Conservation (phyloP, 1,284 basidiomycete species). For the Mycena sp. region DNA sequence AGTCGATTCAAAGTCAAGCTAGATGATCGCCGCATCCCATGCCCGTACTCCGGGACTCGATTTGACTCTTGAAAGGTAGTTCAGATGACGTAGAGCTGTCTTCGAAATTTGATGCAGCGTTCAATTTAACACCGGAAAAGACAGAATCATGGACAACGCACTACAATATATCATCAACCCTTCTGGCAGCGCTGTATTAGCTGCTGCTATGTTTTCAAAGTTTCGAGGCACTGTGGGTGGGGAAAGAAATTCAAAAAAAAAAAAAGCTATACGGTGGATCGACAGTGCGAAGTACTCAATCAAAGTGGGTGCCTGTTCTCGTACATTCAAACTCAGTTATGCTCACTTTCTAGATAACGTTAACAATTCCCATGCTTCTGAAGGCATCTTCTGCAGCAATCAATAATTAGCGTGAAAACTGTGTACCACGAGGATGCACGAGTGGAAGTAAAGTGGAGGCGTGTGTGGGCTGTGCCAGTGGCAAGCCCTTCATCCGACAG, state of each 20-base stretch:
- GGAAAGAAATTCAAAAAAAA: not conserved
- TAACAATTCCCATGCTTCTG: slow-evolving; percentile 12
- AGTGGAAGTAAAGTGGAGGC: too few species aligned
- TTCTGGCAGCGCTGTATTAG: too few species aligned
- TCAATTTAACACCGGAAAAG: too few species aligned
- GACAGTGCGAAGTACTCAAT: not conserved
- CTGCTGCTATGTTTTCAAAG: too few species aligned
- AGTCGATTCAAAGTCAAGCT: too few species aligned
- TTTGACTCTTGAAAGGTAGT: not conserved
- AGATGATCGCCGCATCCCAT: not conserved
- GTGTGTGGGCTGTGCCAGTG: too few species aligned
- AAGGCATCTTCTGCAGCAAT: slow-evolving; percentile 4
- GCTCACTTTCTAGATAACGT: slow-evolving; percentile 5
- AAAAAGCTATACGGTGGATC: slow-evolving; percentile 12
- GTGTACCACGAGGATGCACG: too few species aligned
- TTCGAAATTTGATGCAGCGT: not conserved
- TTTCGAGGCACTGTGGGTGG: too few species aligned
- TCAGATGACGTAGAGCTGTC: not conserved
- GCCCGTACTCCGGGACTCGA: not conserved
- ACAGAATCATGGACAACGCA: too few species aligned
- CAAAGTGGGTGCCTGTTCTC: slow-evolving; percentile 3
- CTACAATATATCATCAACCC: too few species aligned
- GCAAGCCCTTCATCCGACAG: slow-evolving; percentile 11
- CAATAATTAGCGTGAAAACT: too few species aligned
- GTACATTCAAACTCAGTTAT: not conserved